These are phyloP conservation scores for Ascosphaera apis DNA, from an alignment of 2,329 filamentous ascomycete genomes.

Conservation along the genomic window DNA sequence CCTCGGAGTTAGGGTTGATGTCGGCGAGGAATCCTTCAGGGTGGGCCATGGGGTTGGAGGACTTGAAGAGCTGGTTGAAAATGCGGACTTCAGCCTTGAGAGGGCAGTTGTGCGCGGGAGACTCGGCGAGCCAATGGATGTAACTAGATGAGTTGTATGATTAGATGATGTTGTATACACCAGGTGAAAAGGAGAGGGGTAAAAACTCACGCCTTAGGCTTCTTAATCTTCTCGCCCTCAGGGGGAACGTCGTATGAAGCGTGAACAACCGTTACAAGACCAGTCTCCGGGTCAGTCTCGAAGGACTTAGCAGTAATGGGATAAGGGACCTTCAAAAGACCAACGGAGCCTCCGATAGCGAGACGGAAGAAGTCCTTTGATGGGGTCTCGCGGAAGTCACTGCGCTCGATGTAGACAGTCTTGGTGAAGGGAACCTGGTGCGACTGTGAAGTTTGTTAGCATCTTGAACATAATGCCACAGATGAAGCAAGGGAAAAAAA, in stretches of 20 bases:
- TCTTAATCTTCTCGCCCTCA: constrained; percentile 37
- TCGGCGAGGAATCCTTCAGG: constrained; percentile 65
- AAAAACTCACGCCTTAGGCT: constrained; percentile 42
- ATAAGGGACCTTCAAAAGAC: constrained; percentile 46
- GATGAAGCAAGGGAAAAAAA: background rate
- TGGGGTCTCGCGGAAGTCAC: constrained; percentile 53
- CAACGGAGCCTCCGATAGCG: constrained; percentile 50
- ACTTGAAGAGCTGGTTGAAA: constrained; percentile 68
- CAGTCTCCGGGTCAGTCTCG: constrained; percentile 39
- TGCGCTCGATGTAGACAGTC: constrained; percentile 64
- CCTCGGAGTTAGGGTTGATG: constrained; percentile 63
- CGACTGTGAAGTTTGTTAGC: constrained; percentile 7
- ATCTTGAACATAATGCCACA: background rate
- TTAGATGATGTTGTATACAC: background rate
- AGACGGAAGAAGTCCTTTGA: constrained; percentile 56
- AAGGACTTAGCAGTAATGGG: constrained; percentile 47
- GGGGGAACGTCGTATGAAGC: constrained; percentile 43
- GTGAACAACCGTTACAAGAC: constrained; percentile 41
- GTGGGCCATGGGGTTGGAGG: constrained; percentile 54
- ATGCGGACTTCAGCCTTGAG: constrained; percentile 50
- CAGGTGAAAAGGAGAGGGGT: background rate
- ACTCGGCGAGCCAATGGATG: constrained; percentile 74
- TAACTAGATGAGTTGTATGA: constrained; percentile 17
- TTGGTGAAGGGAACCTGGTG: constrained; percentile 44
- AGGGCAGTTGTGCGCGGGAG: constrained; percentile 35